Base-by-base conservation (phyloP, 768 basidiomycete genomes). In the Leccinum truebloodii region DNA sequence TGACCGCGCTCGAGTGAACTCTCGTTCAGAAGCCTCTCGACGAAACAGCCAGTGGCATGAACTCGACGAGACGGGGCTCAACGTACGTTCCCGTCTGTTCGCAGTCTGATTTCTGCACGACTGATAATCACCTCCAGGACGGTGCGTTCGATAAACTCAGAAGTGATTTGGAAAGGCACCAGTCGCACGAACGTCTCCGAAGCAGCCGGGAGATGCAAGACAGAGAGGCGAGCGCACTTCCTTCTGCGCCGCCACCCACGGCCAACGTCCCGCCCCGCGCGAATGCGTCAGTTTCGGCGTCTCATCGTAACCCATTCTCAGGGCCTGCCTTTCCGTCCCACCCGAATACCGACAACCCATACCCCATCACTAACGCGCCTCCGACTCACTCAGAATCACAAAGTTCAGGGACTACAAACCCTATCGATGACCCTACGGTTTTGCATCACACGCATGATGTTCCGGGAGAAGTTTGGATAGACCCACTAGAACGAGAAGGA, bases 401-500 rank as follows among this genome's bases (percentile, higher is more conserved):
- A 20, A 41, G 24, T n/a, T n/a, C 26, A 58, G 55, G 14, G 13
- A 54, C 12, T 10, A 49, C n/a, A 58, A 62, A 2, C 65, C 59
- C 5, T 3, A 22, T 50, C 16, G 35, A 56, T 30, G 6, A 20
- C 10, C 48, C 18, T 44, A 66, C 69, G 1, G 65, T 69, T 8
- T 65, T 55, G 7, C 54, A 64, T 14, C 72, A 70, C 63, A 75
- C 75, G 1, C 75, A 73, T 39, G 65, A 76, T 16, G 74, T 84
- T 4, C 83, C 83, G 0, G 85, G 82, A 41, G 79, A 80, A 41
- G 78, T 76, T 52, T 88, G 80, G 68, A 86, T 91, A 65, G 84
- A 83, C 57, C 81, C 83, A 0, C 71, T 80, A 52, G 90, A 92
- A 71, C 82, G 79, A 52, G 86, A 84, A 41, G 90, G 90, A 0